Evolutionary conservation across 140 eudicot genomes (phyloP), one percentile per base, ranked within the genome.

Genomic region (Ambrosia hybrid): DNA sequence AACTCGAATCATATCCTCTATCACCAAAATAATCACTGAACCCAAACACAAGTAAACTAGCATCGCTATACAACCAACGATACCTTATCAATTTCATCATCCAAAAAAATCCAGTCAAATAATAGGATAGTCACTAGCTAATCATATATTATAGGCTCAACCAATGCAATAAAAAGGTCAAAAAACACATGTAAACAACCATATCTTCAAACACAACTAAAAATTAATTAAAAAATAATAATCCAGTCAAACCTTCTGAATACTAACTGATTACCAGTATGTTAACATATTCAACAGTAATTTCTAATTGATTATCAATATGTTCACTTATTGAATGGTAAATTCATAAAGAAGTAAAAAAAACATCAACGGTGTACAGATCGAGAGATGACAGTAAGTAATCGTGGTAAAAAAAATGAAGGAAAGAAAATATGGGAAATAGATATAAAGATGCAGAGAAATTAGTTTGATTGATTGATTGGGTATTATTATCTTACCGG

Each of bases 231-330:
- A 21, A 21, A 21, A 21, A 21, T n/a, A n/a, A n/a, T n/a, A 21
- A 57, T 34, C 30, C 56, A 51, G 45, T 71, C 59, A 71, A 64
- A 64, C 68, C 73, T 63, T 43, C 45, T 78, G 68, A 64, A 53
- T 37, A 30, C 11, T 64, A 65, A 71, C 26, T 21, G 26, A 21
- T 17, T 69, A 60, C 51, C 81, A 64, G 17, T 10, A 53, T 26
- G 16, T 39, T 43, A 15, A 26, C n/a, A 63, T 33, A 70, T 70
- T 71, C 61, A 64, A 51, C 45, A 70, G 26, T 21, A 21, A 21
- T 21, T 21, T 21, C 26, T 21, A 21, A 21, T 21, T 21, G 26
- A 21, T 21, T 21, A 21, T 21, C 26, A 21, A 21, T 21, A 21
- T 21, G 26, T 21, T 21, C 26, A 21, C 26, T 21, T 21, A 21